Evolutionary conservation across 179 eudicot species (phyloP).

Genomic region (Vitellaria paradoxa): DNA sequence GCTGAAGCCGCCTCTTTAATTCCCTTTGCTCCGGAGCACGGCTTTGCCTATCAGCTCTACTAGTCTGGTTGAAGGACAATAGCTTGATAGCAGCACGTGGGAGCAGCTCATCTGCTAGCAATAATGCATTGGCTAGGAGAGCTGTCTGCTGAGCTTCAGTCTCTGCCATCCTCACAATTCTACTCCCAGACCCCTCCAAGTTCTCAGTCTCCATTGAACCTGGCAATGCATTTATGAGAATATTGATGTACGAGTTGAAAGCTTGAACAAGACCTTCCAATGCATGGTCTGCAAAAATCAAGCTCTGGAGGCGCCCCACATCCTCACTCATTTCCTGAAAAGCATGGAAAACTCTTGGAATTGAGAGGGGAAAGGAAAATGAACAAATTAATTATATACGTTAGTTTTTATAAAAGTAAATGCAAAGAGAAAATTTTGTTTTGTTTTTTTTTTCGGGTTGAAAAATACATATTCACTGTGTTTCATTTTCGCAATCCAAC

Average conservation of each 20-base stretch:
- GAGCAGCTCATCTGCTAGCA: conserved; percentile 76
- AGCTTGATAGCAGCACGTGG: conserved; percentile 73
- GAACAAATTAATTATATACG: too few relatives aligned
- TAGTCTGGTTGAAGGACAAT: conserved; percentile 26
- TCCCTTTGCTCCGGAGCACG: conserved; percentile 77
- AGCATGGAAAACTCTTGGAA: background rate
- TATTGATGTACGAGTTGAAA: conserved; percentile 65
- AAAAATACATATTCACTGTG: too few relatives aligned
- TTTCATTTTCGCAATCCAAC: too few relatives aligned
- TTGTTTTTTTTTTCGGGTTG: too few relatives aligned
- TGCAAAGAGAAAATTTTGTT: too few relatives aligned
- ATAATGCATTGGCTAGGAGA: conserved; percentile 66
- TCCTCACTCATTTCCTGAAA: conserved; percentile 76
- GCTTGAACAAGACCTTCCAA: conserved; percentile 66
- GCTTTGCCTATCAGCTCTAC: conserved; percentile 34
- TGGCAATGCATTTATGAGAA: conserved; percentile 68
- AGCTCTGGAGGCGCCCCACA: conserved; percentile 63
- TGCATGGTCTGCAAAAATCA: conserved; percentile 51
- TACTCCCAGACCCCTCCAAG: conserved; percentile 55
- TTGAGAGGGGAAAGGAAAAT: too few relatives aligned
- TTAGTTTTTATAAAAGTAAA: too few relatives aligned
- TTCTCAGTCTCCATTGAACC: conserved; percentile 63
- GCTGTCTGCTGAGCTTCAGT: conserved; percentile 73
- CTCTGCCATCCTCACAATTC: conserved; percentile 74
- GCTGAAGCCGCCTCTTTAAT: conserved; percentile 63